phyloP scores from a whole-genome alignment of 148 eudicot species.

The Camellia sinensis region DNA sequence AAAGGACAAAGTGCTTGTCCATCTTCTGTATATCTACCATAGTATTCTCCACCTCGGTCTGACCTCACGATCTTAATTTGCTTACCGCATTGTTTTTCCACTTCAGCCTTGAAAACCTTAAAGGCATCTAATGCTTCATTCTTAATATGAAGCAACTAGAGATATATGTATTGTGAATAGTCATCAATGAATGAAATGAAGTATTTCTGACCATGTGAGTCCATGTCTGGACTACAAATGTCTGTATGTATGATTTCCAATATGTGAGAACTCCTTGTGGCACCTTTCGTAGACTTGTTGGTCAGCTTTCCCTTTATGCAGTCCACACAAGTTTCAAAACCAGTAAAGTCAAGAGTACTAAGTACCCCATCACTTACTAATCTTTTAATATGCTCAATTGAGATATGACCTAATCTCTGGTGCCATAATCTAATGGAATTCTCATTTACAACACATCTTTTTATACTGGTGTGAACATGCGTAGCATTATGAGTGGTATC shows the following conservation, averaged over 20 bases:
- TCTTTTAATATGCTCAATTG: constrained; percentile 3
- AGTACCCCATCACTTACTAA: constrained; percentile 8
- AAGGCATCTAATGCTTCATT: constrained; percentile 17
- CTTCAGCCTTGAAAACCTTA: constrained; percentile 7
- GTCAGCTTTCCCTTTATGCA: constrained; percentile 4
- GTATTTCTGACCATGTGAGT: background rate
- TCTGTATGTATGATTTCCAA: constrained; percentile 5
- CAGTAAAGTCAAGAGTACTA: constrained; percentile 11
- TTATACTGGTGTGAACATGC: background rate
- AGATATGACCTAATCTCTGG: constrained; percentile 8
- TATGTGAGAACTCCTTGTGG: background rate
- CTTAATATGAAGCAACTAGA: constrained; percentile 12
- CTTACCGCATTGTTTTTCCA: constrained; percentile 12
- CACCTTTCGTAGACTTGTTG: background rate
- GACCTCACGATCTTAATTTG: constrained; percentile 19
- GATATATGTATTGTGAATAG: constrained; percentile 1
- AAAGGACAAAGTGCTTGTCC: background rate
- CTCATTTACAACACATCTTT: background rate
- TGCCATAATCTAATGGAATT: constrained; percentile 2
- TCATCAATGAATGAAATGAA: background rate
- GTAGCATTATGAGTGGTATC: no score
- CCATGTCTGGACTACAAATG: constrained; percentile 3
- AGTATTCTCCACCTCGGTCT: constrained; percentile 6
- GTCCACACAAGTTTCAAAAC: background rate
- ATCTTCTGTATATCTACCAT: background rate